Evolutionary conservation across 192 early-diverging fungal genomes (phyloP), one percentile per base, ranked within the genome.

Genomic region (Coemansia sp.): DNA sequence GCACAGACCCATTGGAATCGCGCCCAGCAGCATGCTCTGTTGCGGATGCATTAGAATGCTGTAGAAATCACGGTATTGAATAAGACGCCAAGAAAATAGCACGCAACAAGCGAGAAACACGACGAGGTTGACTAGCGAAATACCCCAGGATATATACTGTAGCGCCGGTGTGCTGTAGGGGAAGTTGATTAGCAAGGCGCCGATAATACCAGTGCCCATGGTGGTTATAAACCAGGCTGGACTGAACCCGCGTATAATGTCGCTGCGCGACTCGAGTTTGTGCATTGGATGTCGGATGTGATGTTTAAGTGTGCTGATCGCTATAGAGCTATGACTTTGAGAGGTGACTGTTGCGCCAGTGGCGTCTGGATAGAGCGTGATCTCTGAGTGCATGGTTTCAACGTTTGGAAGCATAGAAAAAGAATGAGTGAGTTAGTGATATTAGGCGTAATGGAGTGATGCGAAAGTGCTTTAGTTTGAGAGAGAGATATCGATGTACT

Each of bases 181-280:
- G 23, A 84, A 81, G 33, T 23, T 65, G 52, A 76, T 43, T 0
- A 87, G 43, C 30, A 86, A 49, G 2, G 72, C 38, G 4, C 70
- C 71, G 0, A 72, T 53, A 39, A 78, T 76, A 13, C 87, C 87
- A 14, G 87, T 88, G 38, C 87, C 84, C 85, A 87, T 86, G 3
- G 73, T 77, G 6, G 73, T 66, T 1, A 70, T 80, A 66, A 85
- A 88, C 86, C 86, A 88, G n/a, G 86, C 82, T 3, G 87, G 87
- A 19, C 76, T 87, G 43, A 88, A 88, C 35, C 85, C 75, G 16
- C 76, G 75, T 17, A 82, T 40, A 16, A 72, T 64, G 53, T 85
- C 79, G 11, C 66, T 69, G 3, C 61, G 65, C 8, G 67, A 60
- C 21, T 82, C 75, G 8, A 82, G 71, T 37, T 74, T 55, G 52